Base-by-base conservation (phyloP, 2,329 filamentous ascomycete species). In the Pseudogymnoascus sp. region DNA sequence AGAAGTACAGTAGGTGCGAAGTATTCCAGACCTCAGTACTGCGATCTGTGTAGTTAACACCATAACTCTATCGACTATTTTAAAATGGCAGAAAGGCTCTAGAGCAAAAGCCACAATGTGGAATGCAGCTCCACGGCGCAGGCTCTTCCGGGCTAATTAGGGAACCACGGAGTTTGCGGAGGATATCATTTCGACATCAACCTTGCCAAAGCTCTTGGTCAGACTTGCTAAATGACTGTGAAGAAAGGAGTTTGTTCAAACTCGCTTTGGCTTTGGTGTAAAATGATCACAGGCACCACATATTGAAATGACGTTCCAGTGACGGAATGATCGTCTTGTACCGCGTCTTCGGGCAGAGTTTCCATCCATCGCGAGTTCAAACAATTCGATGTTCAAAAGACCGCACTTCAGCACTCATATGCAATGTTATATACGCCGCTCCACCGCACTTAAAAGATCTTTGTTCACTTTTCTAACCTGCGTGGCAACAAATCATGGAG, bases 301-400 rank as follows among this genome's bases (percentile, higher is more conserved):
- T 18, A 21, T 36, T 25, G 18, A 18, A 28, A 63, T 18, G 23
- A 31, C 60, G 18, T 53, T 23, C 28, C 16, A 42, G 44, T 23
- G 21, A 53, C 44, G 11, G 44, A n/a, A 53, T 60, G 68, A 75
- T 74, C 77, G 67, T 75, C 73, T 25, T 78, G 76, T 77, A 80
- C 79, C 65, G 76, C 78, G 4, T 78, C 81, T 64, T 75, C 72
- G 6, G 82, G 81, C 68, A 72, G 81, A 63, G 76, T 83, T 40
- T 73, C 76, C 62, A 77, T 80, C 60, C 72, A 73, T 14, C 73
- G 81, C 59, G 71, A 82, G 38, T 70, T 82, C 61, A 74, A 79
- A 81, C 0, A 71, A 77, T 37, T 70, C 77, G 53, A 75, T 82
- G 63, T 71, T 80, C 21, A 16, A 71, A 78, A 34, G 73, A 74